phyloP scores from a whole-genome alignment of 495 filamentous ascomycete species.

The Talaromyces thailandensis region DNA sequence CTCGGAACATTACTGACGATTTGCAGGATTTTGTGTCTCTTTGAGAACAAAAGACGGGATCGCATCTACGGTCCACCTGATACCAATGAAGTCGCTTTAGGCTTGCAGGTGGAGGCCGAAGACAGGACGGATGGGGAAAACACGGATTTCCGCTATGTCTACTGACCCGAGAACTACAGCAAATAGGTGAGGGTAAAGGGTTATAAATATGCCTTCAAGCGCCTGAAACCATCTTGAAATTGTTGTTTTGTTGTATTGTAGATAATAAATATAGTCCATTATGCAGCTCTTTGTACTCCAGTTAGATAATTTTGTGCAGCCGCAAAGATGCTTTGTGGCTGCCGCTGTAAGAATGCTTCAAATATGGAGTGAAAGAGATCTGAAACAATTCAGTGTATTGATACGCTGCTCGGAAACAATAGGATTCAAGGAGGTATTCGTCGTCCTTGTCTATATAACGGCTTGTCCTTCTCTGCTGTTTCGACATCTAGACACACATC shows the following conservation, averaged over 20 bases:
- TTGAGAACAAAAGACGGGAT: neutral
- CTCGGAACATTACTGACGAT: neutral
- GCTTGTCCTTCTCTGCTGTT: neutral
- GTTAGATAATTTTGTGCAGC: neutral
- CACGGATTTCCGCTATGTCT: constrained; percentile 1
- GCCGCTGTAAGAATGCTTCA: neutral
- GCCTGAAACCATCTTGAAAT: neutral
- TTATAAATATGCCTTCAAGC: neutral
- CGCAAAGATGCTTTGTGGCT: neutral
- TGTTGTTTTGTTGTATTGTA: neutral
- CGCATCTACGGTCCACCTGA: neutral
- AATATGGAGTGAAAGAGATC: neutral
- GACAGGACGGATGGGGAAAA: constrained; percentile 2
- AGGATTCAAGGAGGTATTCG: neutral
- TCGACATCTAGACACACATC: neutral
- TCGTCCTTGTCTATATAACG: neutral
- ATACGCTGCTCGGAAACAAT: neutral
- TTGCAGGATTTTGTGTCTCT: neutral
- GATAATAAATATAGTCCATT: neutral
- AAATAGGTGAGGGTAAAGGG: neutral
- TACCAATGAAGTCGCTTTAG: neutral
- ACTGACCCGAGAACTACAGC: neutral
- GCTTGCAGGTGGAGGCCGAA: neutral
- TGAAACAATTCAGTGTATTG: neutral
- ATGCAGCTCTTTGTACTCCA: neutral